Evolutionary conservation across 345 rosid genomes (phyloP).

Genomic region (Brassica carinata): DNA sequence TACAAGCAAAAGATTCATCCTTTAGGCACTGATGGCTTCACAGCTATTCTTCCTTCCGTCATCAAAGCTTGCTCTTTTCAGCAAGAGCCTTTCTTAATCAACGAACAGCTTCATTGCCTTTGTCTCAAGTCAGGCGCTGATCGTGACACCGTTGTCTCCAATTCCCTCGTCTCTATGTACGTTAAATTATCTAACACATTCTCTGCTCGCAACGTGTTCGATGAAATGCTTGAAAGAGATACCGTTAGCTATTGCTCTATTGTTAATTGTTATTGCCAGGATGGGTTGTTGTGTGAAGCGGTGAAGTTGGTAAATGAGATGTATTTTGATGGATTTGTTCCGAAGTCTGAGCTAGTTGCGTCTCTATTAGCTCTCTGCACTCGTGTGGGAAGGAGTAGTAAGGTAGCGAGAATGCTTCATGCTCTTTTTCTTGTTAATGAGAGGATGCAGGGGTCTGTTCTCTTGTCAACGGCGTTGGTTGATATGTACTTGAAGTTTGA

Average conservation of each 20-base stretch:
- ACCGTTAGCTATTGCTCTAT: constrained; percentile 50
- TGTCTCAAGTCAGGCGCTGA: constrained; percentile 51
- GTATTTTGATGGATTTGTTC: constrained; percentile 46
- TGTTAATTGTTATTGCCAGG: constrained; percentile 41
- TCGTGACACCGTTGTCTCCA: constrained; percentile 45
- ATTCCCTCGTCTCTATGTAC: constrained; percentile 55
- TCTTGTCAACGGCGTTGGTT: constrained; percentile 51
- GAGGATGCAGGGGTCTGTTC: constrained; percentile 40
- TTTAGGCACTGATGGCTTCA: constrained; percentile 34
- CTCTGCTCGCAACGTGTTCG: constrained; percentile 45
- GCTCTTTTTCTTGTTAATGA: constrained; percentile 48
- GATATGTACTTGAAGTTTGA: constrained; percentile 52
- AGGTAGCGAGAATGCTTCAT: constrained; percentile 50
- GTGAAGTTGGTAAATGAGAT: constrained; percentile 41
- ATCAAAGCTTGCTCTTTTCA: constrained; percentile 52
- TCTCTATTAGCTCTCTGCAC: constrained; percentile 45
- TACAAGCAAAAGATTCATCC: constrained; percentile 47
- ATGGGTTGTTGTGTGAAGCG: constrained; percentile 42
- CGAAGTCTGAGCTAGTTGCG: constrained; percentile 57
- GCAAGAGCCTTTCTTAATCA: constrained; percentile 30
- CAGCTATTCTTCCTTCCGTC: constrained; percentile 51
- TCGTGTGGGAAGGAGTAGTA: constrained; percentile 23
- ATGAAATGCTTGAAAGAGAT: constrained; percentile 51
- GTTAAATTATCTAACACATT: constrained; percentile 28
- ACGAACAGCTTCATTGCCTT: constrained; percentile 47